These are phyloP conservation scores for Neofusicoccum sp. DNA, from an alignment of 2,329 filamentous ascomycete species.

Conservation along the genomic window DNA sequence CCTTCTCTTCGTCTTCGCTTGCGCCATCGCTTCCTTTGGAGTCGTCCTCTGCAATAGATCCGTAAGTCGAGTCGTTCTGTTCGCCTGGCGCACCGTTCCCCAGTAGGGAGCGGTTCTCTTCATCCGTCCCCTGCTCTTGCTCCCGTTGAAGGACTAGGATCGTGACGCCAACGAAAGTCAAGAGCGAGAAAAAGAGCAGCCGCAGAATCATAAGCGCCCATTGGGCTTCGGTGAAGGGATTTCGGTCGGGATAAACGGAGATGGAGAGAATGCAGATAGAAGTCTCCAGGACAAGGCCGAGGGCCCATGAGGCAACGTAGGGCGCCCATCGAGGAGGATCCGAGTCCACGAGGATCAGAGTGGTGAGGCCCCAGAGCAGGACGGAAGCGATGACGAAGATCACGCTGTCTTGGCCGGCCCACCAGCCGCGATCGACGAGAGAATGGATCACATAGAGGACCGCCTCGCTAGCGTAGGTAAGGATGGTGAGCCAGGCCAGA, in stretches of 20 bases:
- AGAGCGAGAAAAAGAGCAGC: slow-evolving; percentile 27
- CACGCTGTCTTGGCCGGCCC: slow-evolving; percentile 32
- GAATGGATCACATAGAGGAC: slow-evolving; percentile 30
- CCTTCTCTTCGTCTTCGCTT: slow-evolving; percentile 52
- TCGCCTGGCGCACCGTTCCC: slow-evolving; percentile 40
- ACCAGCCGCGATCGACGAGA: slow-evolving; percentile 29
- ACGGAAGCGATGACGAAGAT: slow-evolving; percentile 35
- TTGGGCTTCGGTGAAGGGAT: slow-evolving; percentile 25
- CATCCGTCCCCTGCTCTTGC: slow-evolving; percentile 44
- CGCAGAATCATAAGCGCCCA: slow-evolving; percentile 26
- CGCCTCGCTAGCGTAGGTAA: slow-evolving; percentile 18
- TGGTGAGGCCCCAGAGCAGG: slow-evolving; percentile 32
- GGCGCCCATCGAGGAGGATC: slow-evolving; percentile 32
- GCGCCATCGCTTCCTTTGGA: slow-evolving; percentile 39
- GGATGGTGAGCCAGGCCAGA: slow-evolving; percentile 1
- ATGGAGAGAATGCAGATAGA: slow-evolving; percentile 28
- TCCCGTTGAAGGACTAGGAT: neutral
- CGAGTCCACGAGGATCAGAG: slow-evolving; percentile 26
- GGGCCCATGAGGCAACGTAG: slow-evolving; percentile 34
- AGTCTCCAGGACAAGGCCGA: slow-evolving; percentile 33
- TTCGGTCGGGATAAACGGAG: slow-evolving; percentile 18
- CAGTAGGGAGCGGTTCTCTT: slow-evolving; percentile 60
- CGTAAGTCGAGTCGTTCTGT: slow-evolving; percentile 27
- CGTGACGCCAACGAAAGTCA: slow-evolving; percentile 22
- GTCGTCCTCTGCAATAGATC: slow-evolving; percentile 40